Conservation (phyloP, 192 early-diverging fungal genomes). For the Backusella morwellensis region DNA sequence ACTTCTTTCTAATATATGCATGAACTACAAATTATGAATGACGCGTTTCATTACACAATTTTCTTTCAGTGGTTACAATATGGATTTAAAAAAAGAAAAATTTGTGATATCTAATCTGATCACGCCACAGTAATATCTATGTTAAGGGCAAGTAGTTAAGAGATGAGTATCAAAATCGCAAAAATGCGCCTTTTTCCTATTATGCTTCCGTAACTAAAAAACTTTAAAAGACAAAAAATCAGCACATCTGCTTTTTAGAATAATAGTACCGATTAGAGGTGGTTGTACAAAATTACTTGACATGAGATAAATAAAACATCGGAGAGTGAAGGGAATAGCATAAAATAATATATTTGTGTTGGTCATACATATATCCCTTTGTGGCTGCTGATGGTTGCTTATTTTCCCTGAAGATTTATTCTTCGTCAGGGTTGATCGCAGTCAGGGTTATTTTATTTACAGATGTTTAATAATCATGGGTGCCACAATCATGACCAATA, state of each 20-base stretch:
- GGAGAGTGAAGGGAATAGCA: background rate
- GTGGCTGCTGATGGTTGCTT: no score
- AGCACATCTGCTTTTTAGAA: background rate
- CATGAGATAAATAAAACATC: background rate
- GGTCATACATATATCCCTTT: no score
- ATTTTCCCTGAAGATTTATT: no score
- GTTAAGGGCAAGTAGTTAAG: background rate
- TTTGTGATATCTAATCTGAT: background rate
- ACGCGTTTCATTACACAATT: background rate
- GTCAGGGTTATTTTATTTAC: no score
- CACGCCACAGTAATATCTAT: background rate
- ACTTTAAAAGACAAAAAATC: background rate
- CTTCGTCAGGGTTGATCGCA: no score
- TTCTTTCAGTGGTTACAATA: background rate
- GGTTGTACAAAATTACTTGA: background rate
- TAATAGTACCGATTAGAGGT: background rate
- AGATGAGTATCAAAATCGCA: background rate
- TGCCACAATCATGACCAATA: no score
- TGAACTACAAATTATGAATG: background rate
- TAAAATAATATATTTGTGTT: no score
- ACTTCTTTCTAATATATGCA: background rate
- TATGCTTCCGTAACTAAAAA: background rate
- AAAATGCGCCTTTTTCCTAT: background rate
- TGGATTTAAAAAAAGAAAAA: background rate
- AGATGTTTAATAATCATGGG: no score